These are phyloP conservation scores for Hypoxylon sp. DNA, from an alignment of 2,329 filamentous ascomycete species.

Conservation along the genomic window DNA sequence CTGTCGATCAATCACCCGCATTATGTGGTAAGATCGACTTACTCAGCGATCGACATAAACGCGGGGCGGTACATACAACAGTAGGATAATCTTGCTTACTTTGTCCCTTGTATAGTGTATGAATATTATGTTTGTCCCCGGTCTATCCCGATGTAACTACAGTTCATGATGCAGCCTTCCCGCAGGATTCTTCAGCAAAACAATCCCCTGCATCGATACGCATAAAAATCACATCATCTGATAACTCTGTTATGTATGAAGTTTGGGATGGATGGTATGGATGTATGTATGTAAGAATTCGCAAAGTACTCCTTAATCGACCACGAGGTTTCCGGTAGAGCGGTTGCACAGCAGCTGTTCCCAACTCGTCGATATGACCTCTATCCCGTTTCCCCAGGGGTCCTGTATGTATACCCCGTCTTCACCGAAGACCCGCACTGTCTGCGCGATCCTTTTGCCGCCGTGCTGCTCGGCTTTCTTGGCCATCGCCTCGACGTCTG, in stretches of 20 bases:
- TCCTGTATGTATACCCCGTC: background rate
- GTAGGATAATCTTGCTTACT: background rate
- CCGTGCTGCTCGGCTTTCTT: constrained; percentile 1
- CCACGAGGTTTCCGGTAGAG: background rate
- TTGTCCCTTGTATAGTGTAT: background rate
- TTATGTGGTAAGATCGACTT: background rate
- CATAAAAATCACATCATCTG: constrained; percentile 1
- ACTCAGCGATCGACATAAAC: constrained; percentile 1
- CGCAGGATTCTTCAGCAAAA: constrained; percentile 2
- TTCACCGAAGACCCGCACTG: constrained; percentile 1
- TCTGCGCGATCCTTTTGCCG: constrained; percentile 2
- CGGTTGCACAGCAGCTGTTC: constrained; percentile 3
- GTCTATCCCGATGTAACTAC: background rate
- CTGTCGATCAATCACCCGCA: background rate
- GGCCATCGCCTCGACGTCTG: constrained; percentile 1
- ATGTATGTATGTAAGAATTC: background rate
- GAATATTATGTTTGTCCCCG: background rate
- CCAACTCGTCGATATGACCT: constrained; percentile 1
- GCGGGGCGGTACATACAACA: background rate
- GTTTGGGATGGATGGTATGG: background rate
- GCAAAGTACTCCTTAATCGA: background rate
- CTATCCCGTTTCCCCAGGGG: background rate
- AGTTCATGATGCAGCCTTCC: background rate
- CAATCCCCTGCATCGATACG: background rate
- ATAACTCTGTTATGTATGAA: background rate